Conservation (phyloP, 257 asterid genomes). For the Gynochthodes officinalis region DNA sequence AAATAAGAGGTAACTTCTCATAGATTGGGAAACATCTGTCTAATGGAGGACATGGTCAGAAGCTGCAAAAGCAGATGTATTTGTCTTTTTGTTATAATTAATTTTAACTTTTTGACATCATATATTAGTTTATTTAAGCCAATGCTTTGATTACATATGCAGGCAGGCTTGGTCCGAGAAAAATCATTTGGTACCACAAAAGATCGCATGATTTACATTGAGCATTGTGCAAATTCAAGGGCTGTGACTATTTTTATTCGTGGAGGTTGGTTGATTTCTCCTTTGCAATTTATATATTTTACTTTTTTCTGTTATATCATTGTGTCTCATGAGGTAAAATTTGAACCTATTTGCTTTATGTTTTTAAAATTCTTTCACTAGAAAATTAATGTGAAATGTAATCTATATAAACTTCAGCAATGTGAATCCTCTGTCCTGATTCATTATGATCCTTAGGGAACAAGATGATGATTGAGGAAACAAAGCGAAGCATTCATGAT, state of each 20-base stretch:
- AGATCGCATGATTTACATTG: conserved; percentile 94
- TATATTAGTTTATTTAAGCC: not conserved
- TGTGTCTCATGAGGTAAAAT: not conserved
- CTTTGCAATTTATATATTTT: too few relatives aligned
- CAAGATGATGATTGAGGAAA: conserved; percentile 98
- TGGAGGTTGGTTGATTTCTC: conserved; percentile 64
- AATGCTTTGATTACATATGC: conserved; percentile 19
- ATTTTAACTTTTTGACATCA: not conserved
- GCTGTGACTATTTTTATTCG: conserved; percentile 97
- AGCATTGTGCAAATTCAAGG: conserved; percentile 97
- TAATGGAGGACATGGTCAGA: not conserved
- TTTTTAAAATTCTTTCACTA: not conserved
- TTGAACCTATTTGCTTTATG: not conserved
- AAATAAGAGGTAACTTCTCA: not conserved
- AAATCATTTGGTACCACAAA: conserved; percentile 93
- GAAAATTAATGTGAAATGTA: not conserved
- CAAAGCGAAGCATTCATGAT: conserved; percentile 96
- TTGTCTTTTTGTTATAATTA: not conserved
- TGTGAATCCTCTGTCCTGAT: not conserved
- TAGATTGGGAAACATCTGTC: not conserved
- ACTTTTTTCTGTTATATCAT: not conserved
- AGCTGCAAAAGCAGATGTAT: not conserved
- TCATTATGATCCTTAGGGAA: conserved; percentile 48
- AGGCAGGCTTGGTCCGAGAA: conserved; percentile 98
- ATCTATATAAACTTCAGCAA: not conserved